Base-by-base conservation (phyloP, 2,329 filamentous ascomycete species). In the Seiridium unicorne region DNA sequence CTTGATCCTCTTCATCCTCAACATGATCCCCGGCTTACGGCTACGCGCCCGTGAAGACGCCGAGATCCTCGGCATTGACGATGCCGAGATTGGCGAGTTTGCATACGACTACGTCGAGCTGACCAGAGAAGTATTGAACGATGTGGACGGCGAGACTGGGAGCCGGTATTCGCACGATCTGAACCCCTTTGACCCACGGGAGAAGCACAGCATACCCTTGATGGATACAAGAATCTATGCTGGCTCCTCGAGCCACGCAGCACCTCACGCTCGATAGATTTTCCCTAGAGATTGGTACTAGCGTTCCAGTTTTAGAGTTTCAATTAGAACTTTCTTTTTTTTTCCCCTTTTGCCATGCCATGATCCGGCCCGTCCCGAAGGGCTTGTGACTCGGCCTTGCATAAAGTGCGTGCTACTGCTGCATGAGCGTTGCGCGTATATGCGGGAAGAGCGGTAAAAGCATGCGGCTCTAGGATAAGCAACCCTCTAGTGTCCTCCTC, bases 71-170 rank as follows among this genome's bases (percentile, higher is more conserved):
- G 92, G 92, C 65, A 93, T 96, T 62, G 92, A 96, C 69, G 93
- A 96, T 69, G 88, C 90, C 32, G 92, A 97, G 76, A 91, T 96
- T 70, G 93, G 93, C 73, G 93, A 96, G 78, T 96, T 95, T 73
- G 93, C 92, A n/a, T 96, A 96, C 74, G 93, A 96, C 75, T 96
- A 96, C 68, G 91, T 96, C 65, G 92, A 96, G 80, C 81, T 95
- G 65, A 78, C 74, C 32, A 67, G 74, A 42, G 80, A 82, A 67
- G 78, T 82, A 44, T 69, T 81, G 54, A 81, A 77, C 62, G 80
- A 81, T 49, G 71, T 78, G 7, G 79, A 81, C 18, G 76, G 73
- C 62, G 79, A 81, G 58, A 73, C 70, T 5, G 74, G 68, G 6
- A 81, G 76, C 62, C 73, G 79, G 42, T 82, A 78, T 64, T 80